Evolutionary conservation across 2,329 filamentous ascomycete genomes (phyloP).

Genomic region (Fusarium aywerte): DNA sequence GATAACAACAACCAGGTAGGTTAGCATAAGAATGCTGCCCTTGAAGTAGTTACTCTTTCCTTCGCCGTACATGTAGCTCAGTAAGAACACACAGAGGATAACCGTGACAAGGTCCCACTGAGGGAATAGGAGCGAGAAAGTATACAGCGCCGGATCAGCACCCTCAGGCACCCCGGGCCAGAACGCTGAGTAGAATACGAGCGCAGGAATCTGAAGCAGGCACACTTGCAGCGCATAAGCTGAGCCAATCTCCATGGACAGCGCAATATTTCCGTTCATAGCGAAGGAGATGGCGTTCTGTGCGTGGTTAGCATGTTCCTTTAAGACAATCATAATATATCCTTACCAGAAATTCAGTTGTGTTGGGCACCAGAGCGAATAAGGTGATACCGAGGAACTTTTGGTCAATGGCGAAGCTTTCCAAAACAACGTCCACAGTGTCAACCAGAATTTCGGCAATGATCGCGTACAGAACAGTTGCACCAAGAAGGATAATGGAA

Average conservation of each 20-base stretch:
- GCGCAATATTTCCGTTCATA: constrained; percentile 98
- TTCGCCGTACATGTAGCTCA: constrained; percentile 98
- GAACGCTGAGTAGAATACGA: constrained; percentile 90
- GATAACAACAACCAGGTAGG: constrained; percentile 89
- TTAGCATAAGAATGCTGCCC: constrained; percentile 91
- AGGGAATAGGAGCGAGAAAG: constrained; percentile 90
- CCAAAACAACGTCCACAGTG: constrained; percentile 94
- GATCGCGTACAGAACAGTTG: constrained; percentile 92
- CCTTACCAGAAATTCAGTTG: constrained; percentile 92
- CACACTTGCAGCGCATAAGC: constrained; percentile 97
- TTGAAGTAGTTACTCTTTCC: constrained; percentile 99
- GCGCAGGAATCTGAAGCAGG: constrained; percentile 89
- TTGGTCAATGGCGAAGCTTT: constrained; percentile 91
- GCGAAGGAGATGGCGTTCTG: constrained; percentile 98
- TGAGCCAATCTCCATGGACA: constrained; percentile 99
- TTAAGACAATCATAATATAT: neutral
- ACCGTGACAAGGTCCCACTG: constrained; percentile 99
- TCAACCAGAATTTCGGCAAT: constrained; percentile 97
- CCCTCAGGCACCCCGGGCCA: constrained; percentile 61
- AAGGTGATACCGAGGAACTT: constrained; percentile 97
- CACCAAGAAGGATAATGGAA: constrained; percentile 85
- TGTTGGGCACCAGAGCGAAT: constrained; percentile 97
- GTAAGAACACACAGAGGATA: constrained; percentile 92
- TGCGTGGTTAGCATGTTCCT: constrained; percentile 17
- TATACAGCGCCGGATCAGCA: constrained; percentile 64